Base-by-base conservation (phyloP, 2,329 filamentous ascomycete genomes). In the Fusarium abutilonis region DNA sequence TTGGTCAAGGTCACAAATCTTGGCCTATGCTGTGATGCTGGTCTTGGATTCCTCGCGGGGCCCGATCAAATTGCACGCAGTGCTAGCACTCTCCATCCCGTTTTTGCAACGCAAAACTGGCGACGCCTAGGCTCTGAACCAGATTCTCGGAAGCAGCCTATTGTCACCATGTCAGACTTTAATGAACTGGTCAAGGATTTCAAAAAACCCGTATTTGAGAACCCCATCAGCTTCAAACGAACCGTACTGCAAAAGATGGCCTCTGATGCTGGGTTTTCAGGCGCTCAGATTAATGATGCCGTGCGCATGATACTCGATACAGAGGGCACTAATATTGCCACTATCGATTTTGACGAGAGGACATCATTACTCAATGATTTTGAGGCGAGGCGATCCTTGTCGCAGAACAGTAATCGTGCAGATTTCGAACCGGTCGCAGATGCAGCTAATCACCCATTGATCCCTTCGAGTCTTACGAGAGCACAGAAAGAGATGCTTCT, bases 401-500 rank as follows among this genome's bases (percentile, higher is more conserved):
- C 47, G 40, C 44, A 53, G 23, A 45, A 39, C 34, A 47, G 14
- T 14, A 36, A 41, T 32, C 46, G 56, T 34, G 59, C 57, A 43
- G 60, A 67, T 26, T 60, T 63, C 36, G 69, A 72, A 14, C 55
- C 56, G 6, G 45, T 58, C 50, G 47, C 66, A 44, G 70, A 74
- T 55, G 29, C 59, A 35, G 66, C 63, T 70, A 60, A 74, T 28
- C 50, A 64, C 32, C 66, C 74, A 5, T 71, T 88, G n/a, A 79
- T 82, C 36, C 87, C 87, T 4, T 76, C 78, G 3, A 76, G 78
- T 29, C 79, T 90, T n/a, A 84, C 83, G 1, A 79, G 79, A 55
- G 79, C 84, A n/a, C 89, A 91, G 71, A 85, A 82, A 48, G 87
- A 90, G 72, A 87, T 89, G 84, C 74, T 91, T 2, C 75, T 89